Evolutionary conservation across 169 alveolate genomes (phyloP), one percentile per base, ranked within the genome.

Genomic region (Toxoplasma gondii): DNA sequence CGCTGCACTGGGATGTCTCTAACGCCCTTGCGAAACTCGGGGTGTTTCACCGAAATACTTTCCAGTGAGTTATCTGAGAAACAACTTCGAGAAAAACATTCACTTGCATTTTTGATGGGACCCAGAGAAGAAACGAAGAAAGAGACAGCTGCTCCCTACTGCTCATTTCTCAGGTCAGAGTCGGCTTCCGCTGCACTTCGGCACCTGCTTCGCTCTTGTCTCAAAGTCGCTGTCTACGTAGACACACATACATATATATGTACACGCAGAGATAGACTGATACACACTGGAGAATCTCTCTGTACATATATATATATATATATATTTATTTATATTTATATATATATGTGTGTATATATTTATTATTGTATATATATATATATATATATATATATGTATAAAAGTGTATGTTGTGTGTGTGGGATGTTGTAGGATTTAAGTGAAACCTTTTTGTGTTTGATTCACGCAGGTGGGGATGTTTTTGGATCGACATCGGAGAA

Each of bases 1-100:
- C 87, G 10, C 95, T 97, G 49, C 98, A 97, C 84, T 97, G 98
- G 98, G 98, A 97, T 87, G 98, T 97, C 36, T 97, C 98, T 29
- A 88, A 96, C 82, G 87, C 95, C 44, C 91, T 97, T 83, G 98
- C 97, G 22, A 96, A 93, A 83, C 78, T 97, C 80, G 98, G 98
- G 0, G 67, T 97, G 1, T 88, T 96, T 64, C 98, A 97, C 91
- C 96, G 98, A 92, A 97, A 97, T 78, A 94, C 98, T 0, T 96
- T 96, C 78, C 94, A 96, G 92, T 94, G 38, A 74, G 86, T 53
- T 12, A 17, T 36, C 49, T 34, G 24, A 2, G 45, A n/a, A 36
- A 36, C 43, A 36, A 22, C 12, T 22, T 80, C 45, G 88, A 7
- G 82, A 69, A 69, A 17, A 41, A 12, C 54, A 29, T 39, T 83